Evolutionary conservation across 2,329 filamentous ascomycete genomes (phyloP).

Genomic region (Phialocephala subalpina): DNA sequence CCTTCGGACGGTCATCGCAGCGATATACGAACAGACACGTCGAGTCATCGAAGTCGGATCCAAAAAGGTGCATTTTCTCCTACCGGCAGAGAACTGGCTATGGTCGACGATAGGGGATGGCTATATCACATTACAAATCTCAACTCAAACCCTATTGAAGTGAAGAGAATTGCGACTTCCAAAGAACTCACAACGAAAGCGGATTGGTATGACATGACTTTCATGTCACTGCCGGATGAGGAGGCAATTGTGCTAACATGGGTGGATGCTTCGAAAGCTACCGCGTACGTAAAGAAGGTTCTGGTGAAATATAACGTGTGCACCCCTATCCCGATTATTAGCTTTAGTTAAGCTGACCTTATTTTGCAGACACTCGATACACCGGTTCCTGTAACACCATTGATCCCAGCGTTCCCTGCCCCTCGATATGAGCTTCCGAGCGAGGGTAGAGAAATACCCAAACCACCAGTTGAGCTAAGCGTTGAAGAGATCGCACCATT

Average conservation of each 20-base stretch:
- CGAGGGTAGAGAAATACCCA: conserved; percentile 29
- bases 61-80: conserved; percentile 50
- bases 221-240: conserved; percentile 48
- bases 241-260: conserved; percentile 50
- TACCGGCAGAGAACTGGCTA: conserved; percentile 47
- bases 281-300: conserved; percentile 46
- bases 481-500: conserved; percentile 20
- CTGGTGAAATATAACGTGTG: conserved; percentile 33
- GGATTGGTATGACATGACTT: conserved; percentile 49
- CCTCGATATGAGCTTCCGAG: conserved; percentile 26
- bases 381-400: conserved; percentile 19
- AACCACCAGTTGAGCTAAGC: conserved; percentile 22
- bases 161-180: conserved; percentile 46
- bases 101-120: conserved; percentile 52
- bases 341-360: too few relatives aligned
- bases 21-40: conserved; percentile 45
- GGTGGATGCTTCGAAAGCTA: conserved; percentile 46
- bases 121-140: conserved; percentile 49
- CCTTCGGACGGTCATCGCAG: conserved; percentile 47
- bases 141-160: conserved; percentile 49
- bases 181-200: conserved; percentile 49
- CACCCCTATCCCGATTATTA: too few relatives aligned
- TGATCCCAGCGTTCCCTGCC: conserved; percentile 17
- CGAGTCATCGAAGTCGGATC: conserved; percentile 46
- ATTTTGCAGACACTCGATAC: conserved; percentile 11